These are phyloP conservation scores for Marchantia polymorpha DNA, from an alignment of 225 moss, liverwort and hornwort genomes.

Conservation along the genomic window DNA sequence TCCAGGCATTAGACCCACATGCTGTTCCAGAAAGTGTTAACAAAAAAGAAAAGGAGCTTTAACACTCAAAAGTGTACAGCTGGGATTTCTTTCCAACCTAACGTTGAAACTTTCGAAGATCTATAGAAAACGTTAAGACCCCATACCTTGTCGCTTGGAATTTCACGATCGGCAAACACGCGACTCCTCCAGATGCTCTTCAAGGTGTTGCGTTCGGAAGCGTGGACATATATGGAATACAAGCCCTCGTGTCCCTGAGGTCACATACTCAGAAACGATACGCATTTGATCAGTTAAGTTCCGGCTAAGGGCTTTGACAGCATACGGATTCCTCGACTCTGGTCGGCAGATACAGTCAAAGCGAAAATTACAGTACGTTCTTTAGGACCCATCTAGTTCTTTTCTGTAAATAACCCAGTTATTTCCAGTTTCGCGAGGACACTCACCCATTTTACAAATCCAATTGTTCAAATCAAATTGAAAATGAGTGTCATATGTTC, in stretches of 20 bases:
- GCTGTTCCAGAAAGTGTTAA: not conserved
- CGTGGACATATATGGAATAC: slow-evolving; percentile 75
- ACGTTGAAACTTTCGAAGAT: not conserved
- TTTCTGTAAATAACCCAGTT: not conserved
- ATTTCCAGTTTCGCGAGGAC: not conserved
- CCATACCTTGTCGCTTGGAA: slow-evolving; percentile 66
- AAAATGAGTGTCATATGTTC: not conserved
- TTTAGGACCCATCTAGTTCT: not conserved
- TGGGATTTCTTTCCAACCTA: not conserved
- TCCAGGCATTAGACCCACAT: not conserved
- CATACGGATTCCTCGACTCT: not conserved
- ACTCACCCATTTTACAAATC: not conserved
- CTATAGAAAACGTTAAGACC: not conserved
- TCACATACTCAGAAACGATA: too few relatives aligned
- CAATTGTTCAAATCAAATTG: not conserved
- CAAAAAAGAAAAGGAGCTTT: not conserved
- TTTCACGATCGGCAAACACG: slow-evolving; percentile 61
- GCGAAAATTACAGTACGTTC: not conserved
- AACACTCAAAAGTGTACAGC: not conserved
- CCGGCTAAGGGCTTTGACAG: not conserved
- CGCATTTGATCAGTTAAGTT: too few relatives aligned
- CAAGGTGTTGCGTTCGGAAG: slow-evolving; percentile 52
- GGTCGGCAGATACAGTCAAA: not conserved
- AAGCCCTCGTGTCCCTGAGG: slow-evolving; percentile 67
- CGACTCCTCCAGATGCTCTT: slow-evolving; percentile 50